Percentiles rank a stretch among this genome's conserved stretches.
phyloP scores from a whole-genome alignment of 2,329 filamentous ascomycete species.

The Pestalotiopsis sp. region DNA sequence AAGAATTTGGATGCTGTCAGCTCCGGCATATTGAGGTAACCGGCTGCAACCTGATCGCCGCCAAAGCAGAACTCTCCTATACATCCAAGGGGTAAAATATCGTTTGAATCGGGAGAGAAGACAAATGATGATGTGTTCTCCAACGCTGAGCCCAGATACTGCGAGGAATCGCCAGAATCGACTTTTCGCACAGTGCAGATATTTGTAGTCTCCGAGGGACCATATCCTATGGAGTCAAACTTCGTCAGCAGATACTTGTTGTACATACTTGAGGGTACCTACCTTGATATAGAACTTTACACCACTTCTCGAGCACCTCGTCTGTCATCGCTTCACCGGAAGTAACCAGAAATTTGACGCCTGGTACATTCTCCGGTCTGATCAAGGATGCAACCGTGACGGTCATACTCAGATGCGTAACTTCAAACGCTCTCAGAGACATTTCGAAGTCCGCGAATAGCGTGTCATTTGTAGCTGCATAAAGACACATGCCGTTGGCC shows the following conservation, averaged over 20 bases:
- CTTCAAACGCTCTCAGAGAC: conserved; percentile 61
- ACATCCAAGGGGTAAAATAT: conserved; percentile 68
- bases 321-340: conserved; percentile 80
- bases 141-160: conserved; percentile 77
- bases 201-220: conserved; percentile 85
- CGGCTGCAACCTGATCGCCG: conserved; percentile 77
- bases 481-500: conserved; percentile 77
- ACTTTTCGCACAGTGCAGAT: conserved; percentile 79
- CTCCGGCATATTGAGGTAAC: conserved; percentile 67
- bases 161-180: conserved; percentile 58
- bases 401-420: conserved; percentile 85
- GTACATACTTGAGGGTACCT: conserved; percentile 10
- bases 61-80: conserved; percentile 87
- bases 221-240: conserved; percentile 56
- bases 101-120: conserved; percentile 45
- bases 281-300: conserved; percentile 71
- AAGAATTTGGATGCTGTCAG: conserved; percentile 71
- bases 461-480: conserved; percentile 72
- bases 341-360: conserved; percentile 75
- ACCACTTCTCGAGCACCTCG: conserved; percentile 72
- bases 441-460: conserved; percentile 74
- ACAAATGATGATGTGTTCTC: conserved; percentile 78
- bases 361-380: conserved; percentile 67
- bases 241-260: background rate
- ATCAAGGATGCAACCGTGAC: conserved; percentile 83